These are phyloP conservation scores for Rosa hybrid DNA, from an alignment of 331 rosid species.

Conservation along the genomic window DNA sequence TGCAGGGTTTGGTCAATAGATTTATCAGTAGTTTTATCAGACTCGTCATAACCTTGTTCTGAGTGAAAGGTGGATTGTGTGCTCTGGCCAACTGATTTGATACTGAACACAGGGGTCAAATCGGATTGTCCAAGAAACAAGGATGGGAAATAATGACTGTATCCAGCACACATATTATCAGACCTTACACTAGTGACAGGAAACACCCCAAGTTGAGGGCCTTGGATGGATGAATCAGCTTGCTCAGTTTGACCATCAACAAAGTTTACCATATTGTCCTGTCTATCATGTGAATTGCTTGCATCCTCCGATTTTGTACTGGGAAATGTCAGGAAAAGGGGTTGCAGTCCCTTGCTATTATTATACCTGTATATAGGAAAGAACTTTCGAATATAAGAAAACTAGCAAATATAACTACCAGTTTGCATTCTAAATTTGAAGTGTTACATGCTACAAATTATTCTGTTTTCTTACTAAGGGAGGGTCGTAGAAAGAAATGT, in stretches of 20 bases:
- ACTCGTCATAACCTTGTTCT: slow-evolving; percentile 33
- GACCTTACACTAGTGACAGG: slow-evolving; percentile 33
- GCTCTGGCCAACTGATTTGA: slow-evolving; percentile 30
- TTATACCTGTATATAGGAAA: slow-evolving; percentile 49
- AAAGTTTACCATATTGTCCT: slow-evolving; percentile 26
- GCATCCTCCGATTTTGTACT: slow-evolving; percentile 27
- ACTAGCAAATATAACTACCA: neutral
- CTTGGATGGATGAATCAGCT: slow-evolving; percentile 29
- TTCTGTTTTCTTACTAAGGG: neutral
- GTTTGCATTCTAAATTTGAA: neutral
- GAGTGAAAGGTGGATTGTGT: slow-evolving; percentile 46
- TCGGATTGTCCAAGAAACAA: slow-evolving; percentile 34
- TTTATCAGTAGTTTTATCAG: slow-evolving; percentile 35
- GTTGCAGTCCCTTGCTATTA: slow-evolving; percentile 37
- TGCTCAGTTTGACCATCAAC: slow-evolving; percentile 36
- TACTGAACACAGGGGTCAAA: slow-evolving; percentile 28
- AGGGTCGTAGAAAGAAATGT: neutral
- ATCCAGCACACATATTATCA: slow-evolving; percentile 30
- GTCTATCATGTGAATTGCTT: slow-evolving; percentile 31
- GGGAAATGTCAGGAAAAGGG: slow-evolving; percentile 31
- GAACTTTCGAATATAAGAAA: slow-evolving; percentile 26
- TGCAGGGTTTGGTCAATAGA: slow-evolving; percentile 31
- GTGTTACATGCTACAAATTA: neutral
- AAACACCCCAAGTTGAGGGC: slow-evolving; percentile 32
- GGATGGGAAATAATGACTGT: slow-evolving; percentile 41